Conservation (phyloP, 441 rosid species). For the Adansonia rubrostipa region DNA sequence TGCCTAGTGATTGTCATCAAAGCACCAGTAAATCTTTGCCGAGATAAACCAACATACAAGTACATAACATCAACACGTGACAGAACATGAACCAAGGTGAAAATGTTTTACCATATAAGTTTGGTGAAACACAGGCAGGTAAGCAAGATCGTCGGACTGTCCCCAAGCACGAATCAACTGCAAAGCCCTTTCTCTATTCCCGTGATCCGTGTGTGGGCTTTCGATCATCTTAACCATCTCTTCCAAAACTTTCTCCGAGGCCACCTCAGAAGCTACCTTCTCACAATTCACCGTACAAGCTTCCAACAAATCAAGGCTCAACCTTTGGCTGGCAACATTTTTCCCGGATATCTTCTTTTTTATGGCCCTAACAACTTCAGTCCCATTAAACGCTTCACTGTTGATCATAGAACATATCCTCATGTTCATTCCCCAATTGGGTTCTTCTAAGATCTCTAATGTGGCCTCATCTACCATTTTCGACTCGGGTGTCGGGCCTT, state of each 20-base stretch:
- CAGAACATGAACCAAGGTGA: conserved; percentile 3
- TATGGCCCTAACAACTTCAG: conserved; percentile 70
- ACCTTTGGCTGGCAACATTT: conserved; percentile 57
- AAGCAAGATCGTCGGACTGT: conserved; percentile 72
- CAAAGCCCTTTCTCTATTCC: conserved; percentile 61
- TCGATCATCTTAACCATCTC: conserved; percentile 89
- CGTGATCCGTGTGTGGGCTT: conserved; percentile 53
- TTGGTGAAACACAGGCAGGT: conserved; percentile 79
- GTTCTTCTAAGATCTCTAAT: conserved; percentile 65
- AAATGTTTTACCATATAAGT: conserved; percentile 55
- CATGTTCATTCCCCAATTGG: conserved; percentile 92
- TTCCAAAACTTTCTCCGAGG: conserved; percentile 83
- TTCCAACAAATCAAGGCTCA: conserved; percentile 85
- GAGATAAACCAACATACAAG: neutral
- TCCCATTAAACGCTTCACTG: conserved; percentile 60
- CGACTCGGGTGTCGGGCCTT: conserved; percentile 75
- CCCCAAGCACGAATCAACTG: conserved; percentile 90
- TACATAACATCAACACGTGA: neutral
- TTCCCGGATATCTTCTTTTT: conserved; percentile 73
- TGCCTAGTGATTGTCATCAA: neutral
- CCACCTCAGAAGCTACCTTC: conserved; percentile 82
- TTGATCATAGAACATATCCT: conserved; percentile 87
- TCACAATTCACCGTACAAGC: conserved; percentile 83
- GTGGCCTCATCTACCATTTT: conserved; percentile 93
- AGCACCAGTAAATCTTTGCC: neutral